These are phyloP conservation scores for Cercospora berteroae DNA, from an alignment of 2,329 filamentous ascomycete species.

Conservation along the genomic window DNA sequence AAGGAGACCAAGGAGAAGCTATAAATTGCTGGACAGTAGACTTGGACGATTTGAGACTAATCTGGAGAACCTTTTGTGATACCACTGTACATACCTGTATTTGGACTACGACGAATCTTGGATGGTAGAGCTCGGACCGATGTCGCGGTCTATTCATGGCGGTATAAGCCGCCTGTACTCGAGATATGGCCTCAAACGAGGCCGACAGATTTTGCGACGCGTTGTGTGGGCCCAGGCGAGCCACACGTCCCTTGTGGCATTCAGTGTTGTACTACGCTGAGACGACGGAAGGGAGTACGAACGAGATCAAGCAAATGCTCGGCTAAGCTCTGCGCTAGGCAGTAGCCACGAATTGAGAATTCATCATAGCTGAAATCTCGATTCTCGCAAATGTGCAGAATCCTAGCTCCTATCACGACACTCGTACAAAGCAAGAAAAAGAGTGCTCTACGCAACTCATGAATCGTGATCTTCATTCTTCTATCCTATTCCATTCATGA, in stretches of 20 bases:
- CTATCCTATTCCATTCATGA: neutral
- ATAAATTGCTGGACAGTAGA: neutral
- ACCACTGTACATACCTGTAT: slow-evolving; percentile 12
- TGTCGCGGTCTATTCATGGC: neutral
- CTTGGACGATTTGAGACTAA: neutral
- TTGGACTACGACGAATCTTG: neutral
- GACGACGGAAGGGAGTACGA: no score
- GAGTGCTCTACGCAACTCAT: no score
- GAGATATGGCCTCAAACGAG: neutral
- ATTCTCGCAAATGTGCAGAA: no score
- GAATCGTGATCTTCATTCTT: neutral
- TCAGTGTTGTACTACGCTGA: no score
- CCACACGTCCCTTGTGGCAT: no score
- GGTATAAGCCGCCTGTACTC: neutral
- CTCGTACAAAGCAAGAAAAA: neutral
- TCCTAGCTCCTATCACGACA: no score
- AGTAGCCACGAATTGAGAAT: no score
- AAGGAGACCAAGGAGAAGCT: slow-evolving; percentile 32
- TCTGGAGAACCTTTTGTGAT: slow-evolving; percentile 3
- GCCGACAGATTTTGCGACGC: neutral
- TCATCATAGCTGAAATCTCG: no score
- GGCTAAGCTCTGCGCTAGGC: no score
- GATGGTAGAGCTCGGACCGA: neutral
- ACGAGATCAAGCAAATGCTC: no score
- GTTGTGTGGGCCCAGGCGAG: neutral